Base-by-base conservation (phyloP, 2,329 filamentous ascomycete genomes). In the Talaromyces sp. region DNA sequence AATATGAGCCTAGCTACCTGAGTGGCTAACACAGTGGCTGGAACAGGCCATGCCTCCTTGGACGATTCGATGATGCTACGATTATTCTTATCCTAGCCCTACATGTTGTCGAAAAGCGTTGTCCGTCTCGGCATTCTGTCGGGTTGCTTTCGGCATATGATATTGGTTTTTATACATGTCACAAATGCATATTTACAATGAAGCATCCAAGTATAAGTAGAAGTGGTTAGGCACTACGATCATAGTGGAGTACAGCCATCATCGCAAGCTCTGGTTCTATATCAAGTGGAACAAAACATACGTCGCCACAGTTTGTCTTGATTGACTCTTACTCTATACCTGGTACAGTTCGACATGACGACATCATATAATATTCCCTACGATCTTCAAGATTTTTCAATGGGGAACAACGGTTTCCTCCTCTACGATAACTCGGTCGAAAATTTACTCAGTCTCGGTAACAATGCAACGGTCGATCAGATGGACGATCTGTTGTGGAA, bases 401-500 rank as follows among this genome's bases (percentile, higher is more conserved):
- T 48, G 57, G 42, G 28, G 2, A 48, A 46, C 40, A 18, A 59
- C 14, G 40, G 48, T 28, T 59, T 59, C 25, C 31, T 59, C 42
- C 40, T 59, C 28, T 59, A 59, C n/a, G 28, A 35, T 42, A 11
- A 42, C 9, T 21, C 57, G 11, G 23, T 12, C 14, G 35, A 58
- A 23, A 48, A 59, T 48, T 7, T 46, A 25, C 57, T 48, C 11
- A 7, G 12, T 7, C 18, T 42, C 18, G 28, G 52, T 23, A 55
- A 40, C 54, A n/a, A 58, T 3, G 6, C 40, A 9, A 33, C 42
- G 2, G 40, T 33, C 4, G 42, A 59, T 35, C 57, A 16, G 2
- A 59, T 59, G 57, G 28, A 59, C 28, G 57, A 59, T 6, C 28
- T 59, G 5, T 37, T 59, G 21, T 59, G 57, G 57, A 48, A 59